Evolutionary conservation across 805 yeast genomes (phyloP).

Genomic region (Saccharomycopsis fibuligera): DNA sequence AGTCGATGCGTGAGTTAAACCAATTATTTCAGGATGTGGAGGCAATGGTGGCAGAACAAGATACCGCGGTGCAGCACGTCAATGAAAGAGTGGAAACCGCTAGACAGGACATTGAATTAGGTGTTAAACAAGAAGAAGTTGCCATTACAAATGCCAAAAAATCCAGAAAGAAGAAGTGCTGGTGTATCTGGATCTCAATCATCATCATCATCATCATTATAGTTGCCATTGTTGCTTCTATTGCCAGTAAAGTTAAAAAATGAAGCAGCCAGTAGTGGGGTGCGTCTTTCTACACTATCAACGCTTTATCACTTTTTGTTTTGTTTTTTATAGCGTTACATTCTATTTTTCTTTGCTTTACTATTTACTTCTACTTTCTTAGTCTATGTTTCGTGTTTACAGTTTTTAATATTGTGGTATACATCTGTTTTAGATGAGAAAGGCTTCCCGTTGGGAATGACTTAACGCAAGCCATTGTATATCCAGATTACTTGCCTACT

Average conservation of each 20-base stretch:
- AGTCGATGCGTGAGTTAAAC: conserved; percentile 91
- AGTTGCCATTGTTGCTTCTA: conserved; percentile 51
- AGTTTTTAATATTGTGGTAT: no score
- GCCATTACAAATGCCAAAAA: conserved; percentile 85
- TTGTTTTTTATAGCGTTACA: no score
- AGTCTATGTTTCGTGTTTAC: no score
- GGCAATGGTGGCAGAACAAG: conserved; percentile 92
- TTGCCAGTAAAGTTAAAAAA: conserved; percentile 13
- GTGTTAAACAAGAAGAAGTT: conserved; percentile 87
- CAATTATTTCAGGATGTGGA: conserved; percentile 96
- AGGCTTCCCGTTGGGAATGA: no score
- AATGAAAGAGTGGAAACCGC: conserved; percentile 78
- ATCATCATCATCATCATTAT: conserved; percentile 58
- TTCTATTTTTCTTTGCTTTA: no score
- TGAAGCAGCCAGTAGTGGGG: no score
- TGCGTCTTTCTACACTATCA: no score
- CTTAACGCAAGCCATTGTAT: no score
- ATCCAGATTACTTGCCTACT: no score
- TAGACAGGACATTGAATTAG: conserved; percentile 86
- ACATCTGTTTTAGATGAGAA: no score
- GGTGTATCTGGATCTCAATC: conserved; percentile 65
- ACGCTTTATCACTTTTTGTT: no score
- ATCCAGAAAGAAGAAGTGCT: conserved; percentile 86
- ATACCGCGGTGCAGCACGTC: conserved; percentile 74
- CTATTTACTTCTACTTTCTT: no score